These are phyloP conservation scores for Papiliotrema laurentii DNA, from an alignment of 1,284 basidiomycete species.

Conservation along the genomic window DNA sequence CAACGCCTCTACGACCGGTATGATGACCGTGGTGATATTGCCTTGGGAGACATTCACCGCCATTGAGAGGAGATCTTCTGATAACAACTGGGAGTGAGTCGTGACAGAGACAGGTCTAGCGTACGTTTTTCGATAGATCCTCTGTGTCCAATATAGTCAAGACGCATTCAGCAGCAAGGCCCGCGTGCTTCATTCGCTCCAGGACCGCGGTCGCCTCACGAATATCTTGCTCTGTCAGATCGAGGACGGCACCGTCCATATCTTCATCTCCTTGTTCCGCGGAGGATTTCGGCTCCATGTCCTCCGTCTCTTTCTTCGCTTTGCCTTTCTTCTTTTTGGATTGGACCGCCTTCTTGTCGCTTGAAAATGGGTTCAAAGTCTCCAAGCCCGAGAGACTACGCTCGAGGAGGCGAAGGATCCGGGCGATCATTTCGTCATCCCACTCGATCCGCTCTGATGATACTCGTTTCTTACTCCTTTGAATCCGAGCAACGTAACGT, in stretches of 20 bases:
- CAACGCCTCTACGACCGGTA: constrained; percentile 77
- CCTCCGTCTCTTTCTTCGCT: constrained; percentile 45
- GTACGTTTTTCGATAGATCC: constrained; percentile 73
- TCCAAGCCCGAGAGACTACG: constrained; percentile 68
- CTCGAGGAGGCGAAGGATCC: constrained; percentile 70
- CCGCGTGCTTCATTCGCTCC: constrained; percentile 62
- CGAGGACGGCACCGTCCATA: constrained; percentile 13
- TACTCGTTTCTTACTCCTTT: constrained; percentile 18
- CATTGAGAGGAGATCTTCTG: constrained; percentile 80
- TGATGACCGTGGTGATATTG: constrained; percentile 71
- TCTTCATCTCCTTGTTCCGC: constrained; percentile 27
- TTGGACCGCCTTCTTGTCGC: constrained; percentile 26
- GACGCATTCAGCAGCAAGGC: constrained; percentile 75
- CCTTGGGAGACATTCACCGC: constrained; percentile 74
- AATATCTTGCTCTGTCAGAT: constrained; percentile 19
- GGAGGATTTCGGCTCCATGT: constrained; percentile 47
- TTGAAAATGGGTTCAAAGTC: constrained; percentile 63
- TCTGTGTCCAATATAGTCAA: constrained; percentile 72
- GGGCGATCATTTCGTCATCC: constrained; percentile 59
- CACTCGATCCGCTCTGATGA: constrained; percentile 22
- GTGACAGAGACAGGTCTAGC: neutral
- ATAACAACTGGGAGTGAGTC: constrained; percentile 61
- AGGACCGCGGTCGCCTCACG: constrained; percentile 47
- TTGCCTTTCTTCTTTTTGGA: constrained; percentile 12
- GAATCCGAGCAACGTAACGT: constrained; percentile 24